Percentiles rank a stretch among this genome's conserved stretches.
Evolutionary conservation across 768 basidiomycete species (phyloP).

Genomic region (Collybia mongolica): DNA sequence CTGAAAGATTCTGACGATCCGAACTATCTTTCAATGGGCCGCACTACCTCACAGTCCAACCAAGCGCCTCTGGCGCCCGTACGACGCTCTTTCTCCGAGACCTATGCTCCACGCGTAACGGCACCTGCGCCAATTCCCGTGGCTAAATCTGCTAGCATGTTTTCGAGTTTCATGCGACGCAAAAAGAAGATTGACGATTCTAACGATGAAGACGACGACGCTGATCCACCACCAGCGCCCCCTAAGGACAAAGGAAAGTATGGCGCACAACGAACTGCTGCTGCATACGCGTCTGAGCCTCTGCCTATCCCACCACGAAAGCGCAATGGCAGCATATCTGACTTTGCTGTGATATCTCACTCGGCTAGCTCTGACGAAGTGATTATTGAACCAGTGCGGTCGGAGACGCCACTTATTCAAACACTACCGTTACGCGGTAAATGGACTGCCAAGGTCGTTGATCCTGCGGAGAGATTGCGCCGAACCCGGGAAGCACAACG

Average conservation of each 20-base stretch:
- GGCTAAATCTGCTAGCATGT: conserved; percentile 27
- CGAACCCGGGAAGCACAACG: conserved; percentile 27
- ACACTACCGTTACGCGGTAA: conserved; percentile 32
- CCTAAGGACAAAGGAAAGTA: conserved; percentile 40
- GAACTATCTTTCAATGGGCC: conserved; percentile 12
- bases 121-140: conserved; percentile 18
- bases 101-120: conserved; percentile 21
- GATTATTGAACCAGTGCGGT: conserved; percentile 11
- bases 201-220: conserved; percentile 19
- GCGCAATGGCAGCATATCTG: conserved; percentile 36
- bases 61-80: conserved; percentile 19
- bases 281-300: conserved; percentile 7
- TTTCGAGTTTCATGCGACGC: conserved; percentile 36
- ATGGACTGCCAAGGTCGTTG: conserved; percentile 30
- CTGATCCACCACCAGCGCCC: conserved; percentile 39
- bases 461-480: conserved; percentile 33
- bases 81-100: conserved; percentile 32
- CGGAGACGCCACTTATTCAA: conserved; percentile 10
- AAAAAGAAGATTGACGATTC: conserved; percentile 27
- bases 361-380: conserved; percentile 28
- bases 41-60: conserved; percentile 6
- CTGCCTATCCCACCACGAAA: conserved; percentile 16
- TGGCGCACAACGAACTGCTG: conserved; percentile 10
- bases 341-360: conserved; percentile 39
- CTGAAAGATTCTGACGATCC: conserved; percentile 25